Conservation (phyloP, 2,329 filamentous ascomycete species). For the Trichoderma simmonsii region DNA sequence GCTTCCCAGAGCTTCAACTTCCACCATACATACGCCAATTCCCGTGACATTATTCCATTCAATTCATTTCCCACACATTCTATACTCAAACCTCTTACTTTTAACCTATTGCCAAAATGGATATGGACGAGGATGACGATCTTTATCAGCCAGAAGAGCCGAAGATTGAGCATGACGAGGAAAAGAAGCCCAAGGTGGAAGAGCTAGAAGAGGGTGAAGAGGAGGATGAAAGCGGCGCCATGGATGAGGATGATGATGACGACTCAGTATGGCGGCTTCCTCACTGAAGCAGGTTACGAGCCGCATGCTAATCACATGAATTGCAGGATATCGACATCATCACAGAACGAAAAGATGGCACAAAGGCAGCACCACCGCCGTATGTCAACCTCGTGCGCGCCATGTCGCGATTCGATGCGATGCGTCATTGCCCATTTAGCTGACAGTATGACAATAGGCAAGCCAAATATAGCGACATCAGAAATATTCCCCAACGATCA, state of each 20-base stretch:
- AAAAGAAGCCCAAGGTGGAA: constrained; percentile 41
- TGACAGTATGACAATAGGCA: constrained; percentile 39
- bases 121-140: constrained; percentile 66
- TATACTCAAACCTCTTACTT: neutral
- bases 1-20: constrained; percentile 15
- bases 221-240: constrained; percentile 58
- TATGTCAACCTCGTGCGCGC: constrained; percentile 36
- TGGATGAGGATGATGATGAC: constrained; percentile 58
- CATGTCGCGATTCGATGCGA: neutral
- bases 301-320: neutral
- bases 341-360: constrained; percentile 63
- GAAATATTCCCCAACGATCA: constrained; percentile 61
- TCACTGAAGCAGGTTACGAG: neutral
- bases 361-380: constrained; percentile 57
- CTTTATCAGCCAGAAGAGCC: constrained; percentile 63
- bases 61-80: neutral
- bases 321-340: constrained; percentile 64
- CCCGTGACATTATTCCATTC: neutral
- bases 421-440: neutral
- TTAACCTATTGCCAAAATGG: constrained; percentile 41
- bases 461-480: constrained; percentile 62
- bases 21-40: neutral
- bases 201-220: constrained; percentile 64
- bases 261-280: constrained; percentile 18
- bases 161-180: constrained; percentile 34